Evolutionary conservation across 164 flowering plant genomes (phyloP), one percentile per base, ranked within the genome.

Genomic region (Macadamia tetraphylla): DNA sequence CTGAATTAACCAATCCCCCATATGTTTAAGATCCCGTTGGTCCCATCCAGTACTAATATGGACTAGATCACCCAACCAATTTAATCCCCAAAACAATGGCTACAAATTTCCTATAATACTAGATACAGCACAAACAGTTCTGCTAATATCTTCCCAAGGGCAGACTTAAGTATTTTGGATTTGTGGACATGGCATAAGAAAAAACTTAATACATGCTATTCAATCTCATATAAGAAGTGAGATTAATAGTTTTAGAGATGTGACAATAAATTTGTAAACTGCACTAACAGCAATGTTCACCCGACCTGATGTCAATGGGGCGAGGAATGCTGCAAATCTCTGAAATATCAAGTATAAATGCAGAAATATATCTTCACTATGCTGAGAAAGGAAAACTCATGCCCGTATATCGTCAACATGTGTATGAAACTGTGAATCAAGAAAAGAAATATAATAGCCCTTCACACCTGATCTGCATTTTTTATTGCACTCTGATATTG

Each of bases 301-400:
- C 64, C 98, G 98, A 56, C 99, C 98, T 53, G 88, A 85, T 56
- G 98, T 92, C 83, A 95, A 72, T 59, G 99, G 99, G 61, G 99
- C 89, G 77, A 95, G 67, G 78, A 95, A 95, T 66, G 98, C 98
- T 57, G 89, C 98, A 84, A 95, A 95, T 64, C 99, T 89, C 99
- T 95, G 92, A 55, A 70, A 71, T 31, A 68, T 14, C 51, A 46
- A 46, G 51, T 35, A 35, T 1, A 69, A 71, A 67, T 31, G 69
- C 46, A 53, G 30, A n/a, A 8, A 64, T 1, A 23, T 23, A 62
- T 44, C 64, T 61, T 62, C 63, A 35, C 49, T 42, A 56, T 18
- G 32, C 64, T 14, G 53, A 44, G 12, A 6, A 64, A 63, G 55
- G 6, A 67, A 62, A 12, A 23, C 9, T 23, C n/a, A 8, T n/a